A percentile compares a stretch with the other conserved stretches of the same genome.
Conservation (phyloP, 2,329 filamentous ascomycete species). For the Cordyceps cateniannulata region DNA sequence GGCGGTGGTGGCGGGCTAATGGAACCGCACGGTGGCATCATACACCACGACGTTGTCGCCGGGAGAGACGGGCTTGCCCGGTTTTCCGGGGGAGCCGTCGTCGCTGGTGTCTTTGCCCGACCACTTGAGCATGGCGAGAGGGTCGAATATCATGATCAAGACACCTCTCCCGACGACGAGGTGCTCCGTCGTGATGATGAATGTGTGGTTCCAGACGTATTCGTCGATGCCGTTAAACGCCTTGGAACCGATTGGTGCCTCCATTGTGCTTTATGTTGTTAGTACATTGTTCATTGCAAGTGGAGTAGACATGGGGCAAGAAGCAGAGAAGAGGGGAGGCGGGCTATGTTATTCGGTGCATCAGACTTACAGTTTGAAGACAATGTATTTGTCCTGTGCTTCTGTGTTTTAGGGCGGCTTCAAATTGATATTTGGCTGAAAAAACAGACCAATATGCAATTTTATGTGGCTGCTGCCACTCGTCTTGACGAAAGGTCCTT, state of each 20-base stretch:
- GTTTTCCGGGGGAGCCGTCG: not conserved
- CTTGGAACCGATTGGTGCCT: not conserved
- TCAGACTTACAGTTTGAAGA: too few relatives aligned
- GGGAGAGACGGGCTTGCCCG: not conserved
- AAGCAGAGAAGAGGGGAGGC: too few relatives aligned
- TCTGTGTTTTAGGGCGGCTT: too few relatives aligned
- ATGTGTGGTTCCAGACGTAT: conserved; percentile 8
- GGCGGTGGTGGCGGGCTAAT: too few relatives aligned
- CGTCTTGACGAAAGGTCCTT: too few relatives aligned
- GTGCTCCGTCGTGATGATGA: not conserved
- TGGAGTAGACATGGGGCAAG: too few relatives aligned
- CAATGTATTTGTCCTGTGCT: too few relatives aligned
- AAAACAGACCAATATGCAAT: too few relatives aligned
- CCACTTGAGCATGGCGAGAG: not conserved
- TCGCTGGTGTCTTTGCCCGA: not conserved
- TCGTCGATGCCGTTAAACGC: conserved; percentile 4
- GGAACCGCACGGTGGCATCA: conserved; percentile 7
- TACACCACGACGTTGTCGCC: conserved; percentile 3
- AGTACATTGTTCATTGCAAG: not conserved
- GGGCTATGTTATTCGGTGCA: too few relatives aligned
- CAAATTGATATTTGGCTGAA: too few relatives aligned
- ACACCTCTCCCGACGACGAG: conserved; percentile 1
- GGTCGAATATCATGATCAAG: conserved; percentile 7
- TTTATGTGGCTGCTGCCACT: too few relatives aligned
- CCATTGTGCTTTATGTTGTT: not conserved